Conservation (phyloP, 768 basidiomycete genomes). For the Thelephora ganbajun region DNA sequence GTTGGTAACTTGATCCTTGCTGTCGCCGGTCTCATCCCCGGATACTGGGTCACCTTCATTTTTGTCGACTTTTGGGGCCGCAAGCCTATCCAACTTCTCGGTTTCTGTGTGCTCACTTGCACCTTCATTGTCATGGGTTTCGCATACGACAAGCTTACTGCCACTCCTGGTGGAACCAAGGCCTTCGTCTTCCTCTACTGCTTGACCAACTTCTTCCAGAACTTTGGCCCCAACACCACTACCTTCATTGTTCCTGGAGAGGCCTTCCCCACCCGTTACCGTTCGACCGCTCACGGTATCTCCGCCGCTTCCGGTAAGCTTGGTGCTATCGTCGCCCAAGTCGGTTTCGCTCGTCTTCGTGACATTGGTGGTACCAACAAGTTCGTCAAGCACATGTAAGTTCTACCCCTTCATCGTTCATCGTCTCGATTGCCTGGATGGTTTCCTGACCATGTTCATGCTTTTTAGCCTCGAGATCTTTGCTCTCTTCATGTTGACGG, state of each 20-base stretch:
- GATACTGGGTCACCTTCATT: constrained; percentile 53
- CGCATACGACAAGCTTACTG: constrained; percentile 43
- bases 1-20: constrained; percentile 70
- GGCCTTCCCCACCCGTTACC: constrained; percentile 78
- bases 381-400: constrained; percentile 60
- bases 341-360: constrained; percentile 56
- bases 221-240: constrained; percentile 73
- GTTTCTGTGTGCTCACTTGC: constrained; percentile 52
- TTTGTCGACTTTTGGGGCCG: constrained; percentile 71
- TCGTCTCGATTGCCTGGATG: neutral
- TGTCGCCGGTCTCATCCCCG: constrained; percentile 69
- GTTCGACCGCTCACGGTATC: constrained; percentile 76
- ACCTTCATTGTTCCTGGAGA: constrained; percentile 78
- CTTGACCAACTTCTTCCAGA: constrained; percentile 83
- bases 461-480: constrained; percentile 54
- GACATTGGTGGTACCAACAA: constrained; percentile 52
- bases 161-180: constrained; percentile 25
- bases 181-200: constrained; percentile 78
- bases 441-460: neutral
- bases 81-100: constrained; percentile 72
- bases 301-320: constrained; percentile 74
- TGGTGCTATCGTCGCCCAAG: constrained; percentile 71
- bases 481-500: constrained; percentile 78
- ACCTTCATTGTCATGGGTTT: constrained; percentile 65
- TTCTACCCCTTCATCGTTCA: constrained; percentile 8